Evolutionary conservation across 768 basidiomycete genomes (phyloP).

Genomic region (Russula virescens): DNA sequence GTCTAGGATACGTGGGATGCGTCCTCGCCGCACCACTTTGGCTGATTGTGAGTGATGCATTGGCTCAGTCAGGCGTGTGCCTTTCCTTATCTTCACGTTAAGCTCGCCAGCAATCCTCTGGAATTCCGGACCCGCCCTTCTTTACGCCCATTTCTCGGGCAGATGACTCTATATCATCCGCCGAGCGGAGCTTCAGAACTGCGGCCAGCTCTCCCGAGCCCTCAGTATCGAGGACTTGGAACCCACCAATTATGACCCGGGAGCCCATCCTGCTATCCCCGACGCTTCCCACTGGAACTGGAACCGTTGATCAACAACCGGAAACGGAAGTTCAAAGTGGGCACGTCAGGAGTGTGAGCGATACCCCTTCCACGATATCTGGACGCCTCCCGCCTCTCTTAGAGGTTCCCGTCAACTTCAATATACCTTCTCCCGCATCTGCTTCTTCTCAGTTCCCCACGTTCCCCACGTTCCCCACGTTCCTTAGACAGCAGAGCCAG

Average conservation of each 20-base stretch:
- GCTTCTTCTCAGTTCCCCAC: not conserved
- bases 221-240: not conserved
- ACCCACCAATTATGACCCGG: not conserved
- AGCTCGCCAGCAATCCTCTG: not conserved
- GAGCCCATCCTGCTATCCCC: not conserved
- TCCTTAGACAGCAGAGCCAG: not conserved
- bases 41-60: not conserved
- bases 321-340: not conserved
- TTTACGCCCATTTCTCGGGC: not conserved
- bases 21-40: not conserved
- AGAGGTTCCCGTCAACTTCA: not conserved
- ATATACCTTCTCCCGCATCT: not conserved
- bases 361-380: not conserved
- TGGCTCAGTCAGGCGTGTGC: not conserved
- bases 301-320: not conserved
- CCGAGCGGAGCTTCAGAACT: not conserved
- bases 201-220: not conserved
- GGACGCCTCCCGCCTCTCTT: slow-evolving; percentile 4
- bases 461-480: not conserved
- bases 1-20: not conserved
- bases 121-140: not conserved
- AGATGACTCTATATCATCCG: not conserved
- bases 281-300: not conserved
- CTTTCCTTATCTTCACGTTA: not conserved
- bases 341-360: not conserved